A percentile compares a stretch with the other conserved stretches of the same genome.
These are phyloP conservation scores for Mytilinidion resinicola DNA, from an alignment of 495 filamentous ascomycete genomes.

Conservation along the genomic window DNA sequence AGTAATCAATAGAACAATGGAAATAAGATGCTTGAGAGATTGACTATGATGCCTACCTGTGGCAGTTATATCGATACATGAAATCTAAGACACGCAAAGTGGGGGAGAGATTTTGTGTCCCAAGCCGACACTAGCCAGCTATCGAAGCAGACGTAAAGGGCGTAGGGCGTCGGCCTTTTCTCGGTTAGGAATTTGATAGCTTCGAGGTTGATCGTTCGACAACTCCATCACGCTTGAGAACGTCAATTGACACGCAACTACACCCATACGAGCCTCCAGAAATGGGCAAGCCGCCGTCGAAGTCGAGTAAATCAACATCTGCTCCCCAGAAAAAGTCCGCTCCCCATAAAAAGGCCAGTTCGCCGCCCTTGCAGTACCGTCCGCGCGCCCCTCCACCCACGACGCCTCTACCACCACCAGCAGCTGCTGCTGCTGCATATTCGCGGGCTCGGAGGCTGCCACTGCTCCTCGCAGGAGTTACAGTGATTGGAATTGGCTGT, in stretches of 20 bases:
- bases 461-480: constrained; percentile 17
- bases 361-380: not conserved
- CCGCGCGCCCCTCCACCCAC: not conserved
- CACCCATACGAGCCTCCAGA: not conserved
- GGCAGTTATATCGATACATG: no score
- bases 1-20: no score
- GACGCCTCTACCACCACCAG: not conserved
- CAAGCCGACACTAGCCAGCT: no score
- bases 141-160: no score
- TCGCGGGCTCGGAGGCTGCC: constrained; percentile 14
- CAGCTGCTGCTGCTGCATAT: not conserved
- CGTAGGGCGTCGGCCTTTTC: not conserved
- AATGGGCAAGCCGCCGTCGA: not conserved
- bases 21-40: no score
- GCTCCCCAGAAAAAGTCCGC: not conserved
- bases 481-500: constrained; percentile 21
- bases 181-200: not conserved
- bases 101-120: no score
- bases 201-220: not conserved
- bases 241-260: not conserved
- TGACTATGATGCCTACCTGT: no score
- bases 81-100: no score
- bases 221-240: not conserved
- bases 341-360: not conserved
- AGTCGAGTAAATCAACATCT: not conserved